These are phyloP conservation scores for Cordyceps farinosa DNA, from an alignment of 2,329 filamentous ascomycete species.

Conservation along the genomic window DNA sequence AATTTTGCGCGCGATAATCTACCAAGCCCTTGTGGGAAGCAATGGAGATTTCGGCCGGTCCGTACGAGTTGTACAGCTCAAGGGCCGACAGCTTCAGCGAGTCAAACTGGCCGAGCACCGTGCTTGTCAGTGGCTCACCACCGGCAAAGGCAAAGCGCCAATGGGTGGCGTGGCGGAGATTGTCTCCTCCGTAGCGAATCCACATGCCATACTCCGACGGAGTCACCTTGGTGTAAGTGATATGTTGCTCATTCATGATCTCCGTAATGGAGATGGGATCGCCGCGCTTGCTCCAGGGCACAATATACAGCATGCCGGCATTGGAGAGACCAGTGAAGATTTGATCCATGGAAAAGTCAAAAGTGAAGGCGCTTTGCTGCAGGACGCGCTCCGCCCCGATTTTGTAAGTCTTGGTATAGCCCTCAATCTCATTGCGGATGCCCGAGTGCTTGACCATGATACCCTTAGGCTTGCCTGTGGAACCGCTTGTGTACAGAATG, in stretches of 20 bases:
- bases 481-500: not conserved
- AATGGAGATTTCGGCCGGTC: too few species aligned
- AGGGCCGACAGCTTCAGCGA: too few species aligned
- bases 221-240: not conserved
- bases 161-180: not conserved
- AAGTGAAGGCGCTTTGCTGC: slow-evolving; percentile 37
- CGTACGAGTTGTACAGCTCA: too few species aligned
- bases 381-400: slow-evolving; percentile 20
- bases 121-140: not conserved
- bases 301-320: slow-evolving; percentile 31
- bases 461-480: not conserved
- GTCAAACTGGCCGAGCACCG: too few species aligned
- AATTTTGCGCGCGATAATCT: too few species aligned
- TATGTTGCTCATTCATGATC: not conserved
- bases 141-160: not conserved
- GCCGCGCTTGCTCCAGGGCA: not conserved
- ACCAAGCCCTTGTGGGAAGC: too few species aligned
- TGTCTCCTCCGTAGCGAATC: not conserved
- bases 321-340: slow-evolving; percentile 31
- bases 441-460: not conserved
- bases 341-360: slow-evolving; percentile 37
- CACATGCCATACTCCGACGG: not conserved
- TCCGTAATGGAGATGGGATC: not conserved
- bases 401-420: not conserved
- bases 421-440: not conserved